Evolutionary conservation across 768 basidiomycete genomes (phyloP).

Genomic region (Gloeostereum incarnatum): DNA sequence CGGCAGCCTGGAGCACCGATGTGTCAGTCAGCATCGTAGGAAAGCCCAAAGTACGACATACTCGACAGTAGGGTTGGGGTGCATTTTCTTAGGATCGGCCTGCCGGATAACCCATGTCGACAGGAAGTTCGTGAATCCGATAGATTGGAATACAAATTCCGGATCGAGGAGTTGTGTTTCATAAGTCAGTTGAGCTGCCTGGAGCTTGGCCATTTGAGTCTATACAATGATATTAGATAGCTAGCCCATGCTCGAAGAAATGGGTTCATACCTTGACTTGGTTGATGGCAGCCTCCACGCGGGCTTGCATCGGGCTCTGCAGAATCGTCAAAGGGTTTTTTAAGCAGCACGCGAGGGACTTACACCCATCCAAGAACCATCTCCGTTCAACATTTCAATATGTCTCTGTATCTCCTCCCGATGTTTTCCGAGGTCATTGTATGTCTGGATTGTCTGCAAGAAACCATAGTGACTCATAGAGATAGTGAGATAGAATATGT

Average conservation of each 20-base stretch:
- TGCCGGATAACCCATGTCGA: conserved; percentile 92
- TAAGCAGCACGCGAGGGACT: conserved; percentile 14
- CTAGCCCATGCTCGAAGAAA: not conserved
- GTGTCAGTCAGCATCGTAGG: not conserved
- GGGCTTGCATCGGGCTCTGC: conserved; percentile 65
- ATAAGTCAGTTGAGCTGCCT: conserved; percentile 68
- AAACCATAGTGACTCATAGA: conserved; percentile 88
- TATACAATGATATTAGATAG: conserved; percentile 16
- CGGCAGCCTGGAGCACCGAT: conserved; percentile 53
- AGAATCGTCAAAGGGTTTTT: not conserved
- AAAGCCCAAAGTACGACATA: conserved; percentile 25
- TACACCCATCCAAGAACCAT: conserved; percentile 80
- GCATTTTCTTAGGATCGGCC: conserved; percentile 71
- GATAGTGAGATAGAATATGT: conserved; percentile 85
- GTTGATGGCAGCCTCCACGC: conserved; percentile 70
- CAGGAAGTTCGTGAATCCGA: conserved; percentile 82
- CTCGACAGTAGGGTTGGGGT: conserved; percentile 64
- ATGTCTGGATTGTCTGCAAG: conserved; percentile 69
- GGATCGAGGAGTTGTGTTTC: conserved; percentile 85
- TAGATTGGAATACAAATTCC: conserved; percentile 67
- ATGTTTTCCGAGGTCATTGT: conserved; percentile 66
- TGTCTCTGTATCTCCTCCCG: conserved; percentile 70
- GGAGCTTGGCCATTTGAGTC: conserved; percentile 62
- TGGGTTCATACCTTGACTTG: conserved; percentile 55
- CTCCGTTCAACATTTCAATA: conserved; percentile 64